Evolutionary conservation across 768 basidiomycete genomes (phyloP).

Genomic region (Collybiopsis confluens): DNA sequence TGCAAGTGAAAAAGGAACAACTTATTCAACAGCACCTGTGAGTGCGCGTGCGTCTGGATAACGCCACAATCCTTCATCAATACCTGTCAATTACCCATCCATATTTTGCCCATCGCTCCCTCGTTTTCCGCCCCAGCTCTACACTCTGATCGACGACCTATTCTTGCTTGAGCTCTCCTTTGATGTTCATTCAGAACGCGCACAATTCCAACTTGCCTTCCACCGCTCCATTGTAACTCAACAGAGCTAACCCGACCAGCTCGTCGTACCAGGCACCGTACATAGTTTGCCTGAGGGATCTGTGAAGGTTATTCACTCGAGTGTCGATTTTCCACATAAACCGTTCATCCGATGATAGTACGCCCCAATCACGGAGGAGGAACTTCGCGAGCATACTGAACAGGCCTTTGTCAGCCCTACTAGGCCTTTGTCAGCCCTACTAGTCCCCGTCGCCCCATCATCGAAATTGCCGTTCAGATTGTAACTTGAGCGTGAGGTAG

Average conservation of each 20-base stretch:
- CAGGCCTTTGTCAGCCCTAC: not conserved
- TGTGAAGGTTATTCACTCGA: not conserved
- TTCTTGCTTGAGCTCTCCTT: conserved; percentile 10
- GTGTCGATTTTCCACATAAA: not conserved
- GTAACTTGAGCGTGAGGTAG: not conserved
- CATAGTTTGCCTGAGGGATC: not conserved
- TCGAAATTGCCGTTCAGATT: not conserved
- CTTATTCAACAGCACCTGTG: no score
- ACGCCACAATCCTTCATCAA: no score
- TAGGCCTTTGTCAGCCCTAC: not conserved
- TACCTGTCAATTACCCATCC: not conserved
- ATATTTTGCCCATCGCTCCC: not conserved
- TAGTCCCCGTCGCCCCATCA: not conserved
- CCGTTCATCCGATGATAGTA: not conserved
- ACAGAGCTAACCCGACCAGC: not conserved
- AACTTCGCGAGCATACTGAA: not conserved
- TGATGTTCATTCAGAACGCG: not conserved
- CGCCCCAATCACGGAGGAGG: not conserved
- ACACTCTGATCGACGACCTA: conserved; percentile 9
- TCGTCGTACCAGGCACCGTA: not conserved
- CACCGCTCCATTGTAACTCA: not conserved
- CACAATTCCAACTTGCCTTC: not conserved
- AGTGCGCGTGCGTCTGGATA: no score
- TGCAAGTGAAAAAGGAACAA: no score
- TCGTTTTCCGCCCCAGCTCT: not conserved